Conservation (phyloP, 2,329 filamentous ascomycete species). For the Pezizomycotina sp. region DNA sequence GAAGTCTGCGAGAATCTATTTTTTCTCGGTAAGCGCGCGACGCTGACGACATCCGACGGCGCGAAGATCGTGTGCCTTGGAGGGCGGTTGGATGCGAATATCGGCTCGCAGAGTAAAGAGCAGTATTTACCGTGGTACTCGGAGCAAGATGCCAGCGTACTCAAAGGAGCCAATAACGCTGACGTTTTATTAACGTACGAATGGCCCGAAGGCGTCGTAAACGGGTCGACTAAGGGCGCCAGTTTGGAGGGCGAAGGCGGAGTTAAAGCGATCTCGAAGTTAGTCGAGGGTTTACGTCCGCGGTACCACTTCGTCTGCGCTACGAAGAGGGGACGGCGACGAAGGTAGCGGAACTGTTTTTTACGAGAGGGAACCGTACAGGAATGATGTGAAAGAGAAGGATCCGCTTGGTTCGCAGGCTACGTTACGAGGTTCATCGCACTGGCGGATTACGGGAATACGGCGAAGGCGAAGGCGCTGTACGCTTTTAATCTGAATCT, state of each 20-base stretch:
- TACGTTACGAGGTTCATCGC: conserved; percentile 77
- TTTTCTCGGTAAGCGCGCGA: conserved; percentile 72
- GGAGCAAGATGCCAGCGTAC: conserved; percentile 54
- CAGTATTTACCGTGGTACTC: conserved; percentile 65
- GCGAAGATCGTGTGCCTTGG: conserved; percentile 76
- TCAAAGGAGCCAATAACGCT: conserved; percentile 58
- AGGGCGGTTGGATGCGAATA: conserved; percentile 48
- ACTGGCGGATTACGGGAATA: conserved; percentile 60
- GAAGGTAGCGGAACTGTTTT: conserved; percentile 42
- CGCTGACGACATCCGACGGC: conserved; percentile 77
- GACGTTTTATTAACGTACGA: conserved; percentile 77
- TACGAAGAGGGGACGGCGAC: too few species aligned
- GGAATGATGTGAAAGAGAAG: conserved; percentile 24
- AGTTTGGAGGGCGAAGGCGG: conserved; percentile 31
- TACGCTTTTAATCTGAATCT: conserved; percentile 51
- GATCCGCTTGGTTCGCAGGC: conserved; percentile 35
- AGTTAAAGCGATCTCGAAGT: conserved; percentile 55
- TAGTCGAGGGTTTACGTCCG: conserved; percentile 67
- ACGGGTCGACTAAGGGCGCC: conserved; percentile 46
- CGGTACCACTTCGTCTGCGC: conserved; percentile 76
- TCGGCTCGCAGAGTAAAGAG: conserved; percentile 49
- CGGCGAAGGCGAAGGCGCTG: conserved; percentile 57
- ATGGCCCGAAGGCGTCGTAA: conserved; percentile 63
- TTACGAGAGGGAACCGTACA: conserved; percentile 75
- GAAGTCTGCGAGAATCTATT: conserved; percentile 80